A percentile compares a stretch with the other conserved stretches of the same genome.
These are phyloP conservation scores for Colletotrichum musae DNA, from an alignment of 2,329 filamentous ascomycete species.

Conservation along the genomic window DNA sequence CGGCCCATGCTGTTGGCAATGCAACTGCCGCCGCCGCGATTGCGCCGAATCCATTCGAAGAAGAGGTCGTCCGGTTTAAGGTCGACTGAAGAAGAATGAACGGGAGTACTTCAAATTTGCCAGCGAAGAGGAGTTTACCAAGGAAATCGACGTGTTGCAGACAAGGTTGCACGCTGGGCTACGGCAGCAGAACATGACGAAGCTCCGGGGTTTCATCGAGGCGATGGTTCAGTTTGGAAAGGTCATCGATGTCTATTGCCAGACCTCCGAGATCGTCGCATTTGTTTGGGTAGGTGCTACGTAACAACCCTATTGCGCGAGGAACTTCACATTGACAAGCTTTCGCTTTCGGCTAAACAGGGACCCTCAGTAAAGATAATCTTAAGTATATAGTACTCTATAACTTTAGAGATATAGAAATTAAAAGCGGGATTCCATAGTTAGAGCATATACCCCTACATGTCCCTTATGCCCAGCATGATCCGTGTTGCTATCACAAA, in stretches of 20 bases:
- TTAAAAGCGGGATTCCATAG: too few relatives aligned
- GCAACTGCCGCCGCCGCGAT: neutral
- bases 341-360: neutral
- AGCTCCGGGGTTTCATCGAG: neutral
- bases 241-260: conserved; percentile 1
- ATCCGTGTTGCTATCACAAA: too few relatives aligned
- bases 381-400: too few relatives aligned
- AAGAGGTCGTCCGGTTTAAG: neutral
- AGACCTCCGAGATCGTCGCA: neutral
- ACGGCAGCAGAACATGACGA: conserved; percentile 11
- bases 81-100: neutral
- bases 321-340: too few relatives aligned
- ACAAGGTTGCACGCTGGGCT: neutral
- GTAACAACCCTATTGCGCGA: too few relatives aligned
- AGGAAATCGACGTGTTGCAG: neutral
- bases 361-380: neutral
- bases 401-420: too few relatives aligned
- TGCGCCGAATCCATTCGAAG: neutral
- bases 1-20: too few relatives aligned
- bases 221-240: conserved; percentile 5
- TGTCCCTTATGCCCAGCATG: too few relatives aligned
- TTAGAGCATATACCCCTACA: too few relatives aligned
- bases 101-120: neutral
- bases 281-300: neutral
- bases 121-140: neutral